These are phyloP conservation scores for Trichocomaceae sp. DNA, from an alignment of 2,329 filamentous ascomycete genomes.

Conservation along the genomic window DNA sequence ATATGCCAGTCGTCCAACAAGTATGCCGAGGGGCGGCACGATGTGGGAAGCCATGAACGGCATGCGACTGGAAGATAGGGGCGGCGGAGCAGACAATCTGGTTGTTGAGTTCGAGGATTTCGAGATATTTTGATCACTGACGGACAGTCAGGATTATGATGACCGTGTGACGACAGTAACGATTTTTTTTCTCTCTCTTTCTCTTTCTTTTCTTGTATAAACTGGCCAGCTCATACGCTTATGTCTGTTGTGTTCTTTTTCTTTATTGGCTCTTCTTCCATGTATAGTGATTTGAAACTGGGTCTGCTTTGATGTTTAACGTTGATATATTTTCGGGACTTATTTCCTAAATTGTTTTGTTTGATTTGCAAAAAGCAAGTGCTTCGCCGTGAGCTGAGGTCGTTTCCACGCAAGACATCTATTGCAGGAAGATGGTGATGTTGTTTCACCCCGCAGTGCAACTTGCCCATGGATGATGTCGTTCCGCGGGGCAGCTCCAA, in stretches of 20 bases:
- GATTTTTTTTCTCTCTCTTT: constrained; percentile 10
- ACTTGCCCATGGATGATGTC: no score
- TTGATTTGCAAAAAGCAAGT: background rate
- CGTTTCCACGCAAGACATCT: no score
- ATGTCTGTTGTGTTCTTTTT: background rate
- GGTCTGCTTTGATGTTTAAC: background rate
- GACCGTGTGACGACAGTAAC: constrained; percentile 5
- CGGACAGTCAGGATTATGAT: constrained; percentile 2
- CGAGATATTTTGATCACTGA: constrained; percentile 40
- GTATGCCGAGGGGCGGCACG: constrained; percentile 35
- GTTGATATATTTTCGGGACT: background rate
- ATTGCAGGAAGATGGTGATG: no score
- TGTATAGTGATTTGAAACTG: background rate
- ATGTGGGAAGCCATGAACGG: constrained; percentile 37
- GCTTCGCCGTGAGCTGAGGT: background rate
- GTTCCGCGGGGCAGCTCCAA: background rate
- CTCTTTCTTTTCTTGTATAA: constrained; percentile 10
- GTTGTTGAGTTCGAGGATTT: constrained; percentile 47
- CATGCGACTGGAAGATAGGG: constrained; percentile 20
- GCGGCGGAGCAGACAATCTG: constrained; percentile 29
- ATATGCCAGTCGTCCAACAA: constrained; percentile 52
- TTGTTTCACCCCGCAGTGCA: background rate
- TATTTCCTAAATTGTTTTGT: background rate
- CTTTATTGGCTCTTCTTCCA: background rate
- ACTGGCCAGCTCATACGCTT: background rate